Conservation (phyloP, 2,329 filamentous ascomycete species). For the Pezizomycotina sp. region DNA sequence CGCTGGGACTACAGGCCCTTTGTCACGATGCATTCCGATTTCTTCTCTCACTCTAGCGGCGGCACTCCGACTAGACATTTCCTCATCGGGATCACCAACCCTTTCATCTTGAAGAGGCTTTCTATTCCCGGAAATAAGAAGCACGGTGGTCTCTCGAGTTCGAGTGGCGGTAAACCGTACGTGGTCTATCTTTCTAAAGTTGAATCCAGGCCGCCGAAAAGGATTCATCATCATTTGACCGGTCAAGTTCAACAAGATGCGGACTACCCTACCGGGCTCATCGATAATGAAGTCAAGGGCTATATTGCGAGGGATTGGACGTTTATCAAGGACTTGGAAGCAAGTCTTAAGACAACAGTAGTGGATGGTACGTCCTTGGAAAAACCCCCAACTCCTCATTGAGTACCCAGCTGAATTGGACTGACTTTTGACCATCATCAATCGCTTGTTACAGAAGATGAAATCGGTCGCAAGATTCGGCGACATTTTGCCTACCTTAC, state of each 20-base stretch:
- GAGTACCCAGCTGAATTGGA: no score
- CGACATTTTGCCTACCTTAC: conserved; percentile 25
- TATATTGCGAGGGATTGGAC: conserved; percentile 24
- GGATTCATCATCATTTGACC: conserved; percentile 18
- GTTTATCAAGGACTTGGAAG: conserved; percentile 24
- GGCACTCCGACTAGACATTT: conserved; percentile 24
- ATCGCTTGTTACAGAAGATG: conserved; percentile 17
- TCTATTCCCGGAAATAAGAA: conserved; percentile 8
- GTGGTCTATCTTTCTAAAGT: conserved; percentile 25
- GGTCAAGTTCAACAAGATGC: conserved; percentile 9
- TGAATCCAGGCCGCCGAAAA: no score
- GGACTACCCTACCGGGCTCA: conserved; percentile 20
- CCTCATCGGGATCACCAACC: conserved; percentile 24
- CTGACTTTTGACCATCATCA: no score
- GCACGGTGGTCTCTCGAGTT: not conserved
- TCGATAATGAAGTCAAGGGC: conserved; percentile 22
- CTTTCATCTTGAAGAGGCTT: conserved; percentile 25
- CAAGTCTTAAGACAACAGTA: conserved; percentile 17
- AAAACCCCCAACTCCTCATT: no score
- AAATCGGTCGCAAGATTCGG: conserved; percentile 21
- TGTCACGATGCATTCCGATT: conserved; percentile 25
- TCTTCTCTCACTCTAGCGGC: conserved; percentile 23
- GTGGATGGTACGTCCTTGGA: conserved; percentile 19
- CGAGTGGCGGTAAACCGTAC: conserved; percentile 18
- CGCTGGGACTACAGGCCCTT: conserved; percentile 25